Evolutionary conservation across 345 rosid genomes (phyloP), one percentile per base, ranked within the genome.

Genomic region (Ceriops tagal): DNA sequence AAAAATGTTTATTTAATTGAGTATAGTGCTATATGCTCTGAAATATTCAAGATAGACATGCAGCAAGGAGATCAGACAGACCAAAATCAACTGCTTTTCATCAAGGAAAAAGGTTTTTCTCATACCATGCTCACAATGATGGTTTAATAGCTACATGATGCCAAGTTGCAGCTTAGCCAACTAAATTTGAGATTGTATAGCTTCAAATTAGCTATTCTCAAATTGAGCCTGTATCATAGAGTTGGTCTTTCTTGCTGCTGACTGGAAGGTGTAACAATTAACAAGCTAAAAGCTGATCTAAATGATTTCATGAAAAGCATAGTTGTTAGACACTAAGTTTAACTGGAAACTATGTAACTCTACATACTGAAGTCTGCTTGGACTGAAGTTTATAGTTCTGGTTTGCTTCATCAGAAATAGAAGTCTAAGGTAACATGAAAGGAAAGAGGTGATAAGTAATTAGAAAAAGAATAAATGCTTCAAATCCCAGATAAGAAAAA

Each of bases 1-100:
- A 26, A 43, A 53, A 53, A 57, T 66, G 64, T 62, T 83, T 61
- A 73, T 56, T 16, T 21, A 26, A 10, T 43, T 43, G 18, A 43
- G 49, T 43, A 43, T 13, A 43, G 4, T 13, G 18, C 49, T 26
- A 56, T 24, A 24, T 56, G 59, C 59, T 16, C 28, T 24, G 16
- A 16, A 56, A 56, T 27, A 56, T 24, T 56, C 18, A 67, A 35
- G n/a, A 22, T 68, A 31, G 3, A 61, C 3, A 18, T 24, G 32
- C 21, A 68, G 18, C 32, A 22, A 51, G 3, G 31, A 58, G 10
- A 55, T 20, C 59, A 11, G 26, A 60, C 34, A 37, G 8, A 27
- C 32, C 53, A 26, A 10, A 49, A 31, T 30, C 28, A 59, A 53
- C 10, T 0, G 49, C 7, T 4, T 10, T 1, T 16, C 10, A 56